Evolutionary conservation across 139 green algal species (phyloP).

Genomic region (Bryopsis sp.): DNA sequence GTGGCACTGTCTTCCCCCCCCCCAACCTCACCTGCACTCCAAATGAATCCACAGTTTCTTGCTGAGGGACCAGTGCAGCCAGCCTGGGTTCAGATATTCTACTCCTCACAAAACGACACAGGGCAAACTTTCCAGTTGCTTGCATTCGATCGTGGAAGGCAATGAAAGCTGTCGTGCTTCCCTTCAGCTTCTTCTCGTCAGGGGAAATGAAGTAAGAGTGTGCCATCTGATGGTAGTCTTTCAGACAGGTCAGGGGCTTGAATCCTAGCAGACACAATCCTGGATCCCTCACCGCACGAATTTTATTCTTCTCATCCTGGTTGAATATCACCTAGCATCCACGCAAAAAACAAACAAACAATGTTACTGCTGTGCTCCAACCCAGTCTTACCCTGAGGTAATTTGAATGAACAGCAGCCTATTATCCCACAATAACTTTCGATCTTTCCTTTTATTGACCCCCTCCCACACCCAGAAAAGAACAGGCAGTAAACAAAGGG

Average conservation of each 20-base stretch:
- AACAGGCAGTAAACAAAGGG: neutral
- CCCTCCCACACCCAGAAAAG: neutral
- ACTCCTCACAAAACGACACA: slow-evolving; percentile 35
- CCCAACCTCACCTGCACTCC: slow-evolving; percentile 25
- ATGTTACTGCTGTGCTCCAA: neutral
- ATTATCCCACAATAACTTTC: neutral
- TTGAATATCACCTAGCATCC: neutral
- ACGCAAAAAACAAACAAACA: neutral
- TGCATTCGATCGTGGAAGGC: slow-evolving; percentile 41
- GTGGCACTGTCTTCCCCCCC: neutral
- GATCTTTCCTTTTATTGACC: neutral
- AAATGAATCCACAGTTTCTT: slow-evolving; percentile 36
- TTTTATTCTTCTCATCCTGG: neutral
- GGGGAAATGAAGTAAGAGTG: slow-evolving; percentile 55
- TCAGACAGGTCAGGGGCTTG: slow-evolving; percentile 42
- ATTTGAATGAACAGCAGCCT: neutral
- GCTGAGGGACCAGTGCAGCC: slow-evolving; percentile 44
- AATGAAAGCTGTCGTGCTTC: slow-evolving; percentile 45
- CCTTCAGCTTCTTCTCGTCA: slow-evolving; percentile 36
- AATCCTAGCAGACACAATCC: slow-evolving; percentile 56
- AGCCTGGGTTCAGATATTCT: slow-evolving; percentile 24
- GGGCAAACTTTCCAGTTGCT: slow-evolving; percentile 18
- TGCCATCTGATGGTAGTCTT: slow-evolving; percentile 40
- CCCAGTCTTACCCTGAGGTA: neutral
- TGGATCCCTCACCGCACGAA: neutral